These are phyloP conservation scores for Castanea sativa DNA, from an alignment of 306 rosid genomes.

Conservation along the genomic window DNA sequence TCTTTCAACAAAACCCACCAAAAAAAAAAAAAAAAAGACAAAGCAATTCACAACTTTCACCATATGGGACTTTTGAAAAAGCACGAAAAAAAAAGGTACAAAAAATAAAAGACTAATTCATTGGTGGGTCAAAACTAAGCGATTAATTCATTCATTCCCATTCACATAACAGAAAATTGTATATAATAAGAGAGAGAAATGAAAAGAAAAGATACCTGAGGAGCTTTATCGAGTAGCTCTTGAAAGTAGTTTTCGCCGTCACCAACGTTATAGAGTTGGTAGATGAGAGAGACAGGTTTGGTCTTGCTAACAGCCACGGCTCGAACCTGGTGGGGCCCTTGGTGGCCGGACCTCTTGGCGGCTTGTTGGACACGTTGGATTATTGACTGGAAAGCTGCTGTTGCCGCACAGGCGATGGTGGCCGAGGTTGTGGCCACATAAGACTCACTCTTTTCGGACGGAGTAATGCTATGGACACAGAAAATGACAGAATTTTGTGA, in stretches of 20 bases:
- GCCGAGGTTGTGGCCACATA: constrained; percentile 46
- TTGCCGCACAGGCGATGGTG: constrained; percentile 14
- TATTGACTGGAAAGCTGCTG: constrained; percentile 48
- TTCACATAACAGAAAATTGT: no score
- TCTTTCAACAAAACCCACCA: not conserved
- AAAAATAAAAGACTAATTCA: not conserved
- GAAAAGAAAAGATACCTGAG: constrained; percentile 50
- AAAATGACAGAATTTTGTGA: no score
- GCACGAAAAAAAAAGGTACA: not conserved
- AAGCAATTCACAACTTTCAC: not conserved
- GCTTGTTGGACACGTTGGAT: constrained; percentile 60
- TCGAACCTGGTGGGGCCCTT: constrained; percentile 45
- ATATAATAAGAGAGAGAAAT: no score
- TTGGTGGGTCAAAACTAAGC: no score
- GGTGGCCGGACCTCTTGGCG: constrained; percentile 57
- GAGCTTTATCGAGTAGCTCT: constrained; percentile 75
- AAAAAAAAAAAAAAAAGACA: no score
- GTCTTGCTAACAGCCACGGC: constrained; percentile 90
- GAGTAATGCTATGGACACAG: no score
- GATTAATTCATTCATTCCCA: no score
- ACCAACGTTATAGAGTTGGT: constrained; percentile 73
- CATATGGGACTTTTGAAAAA: not conserved
- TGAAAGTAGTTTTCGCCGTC: constrained; percentile 94
- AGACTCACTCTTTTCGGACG: not conserved
- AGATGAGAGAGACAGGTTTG: constrained; percentile 58